phyloP scores from a whole-genome alignment of 1,284 basidiomycete species.

The Bondarzewia mesenterica region DNA sequence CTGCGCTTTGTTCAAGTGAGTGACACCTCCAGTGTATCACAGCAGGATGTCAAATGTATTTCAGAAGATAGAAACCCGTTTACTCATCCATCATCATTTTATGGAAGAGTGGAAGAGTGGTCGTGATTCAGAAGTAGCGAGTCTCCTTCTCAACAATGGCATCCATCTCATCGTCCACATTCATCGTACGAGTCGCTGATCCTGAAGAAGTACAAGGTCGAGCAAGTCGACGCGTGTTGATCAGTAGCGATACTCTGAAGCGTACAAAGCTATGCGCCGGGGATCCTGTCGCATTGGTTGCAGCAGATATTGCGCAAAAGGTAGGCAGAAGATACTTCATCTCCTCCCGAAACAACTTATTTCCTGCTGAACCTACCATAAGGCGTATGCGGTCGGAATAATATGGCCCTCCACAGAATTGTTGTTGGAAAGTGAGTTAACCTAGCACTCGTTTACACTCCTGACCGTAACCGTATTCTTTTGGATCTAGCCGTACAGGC shows the following conservation, averaged over 20 bases:
- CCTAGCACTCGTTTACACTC: not conserved
- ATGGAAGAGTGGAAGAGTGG: too few species aligned
- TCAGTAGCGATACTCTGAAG: constrained; percentile 62
- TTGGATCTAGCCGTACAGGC: constrained; percentile 38
- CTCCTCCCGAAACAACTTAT: not conserved
- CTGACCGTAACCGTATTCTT: not conserved
- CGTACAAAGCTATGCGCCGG: constrained; percentile 57
- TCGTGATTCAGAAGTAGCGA: too few species aligned
- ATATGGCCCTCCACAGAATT: constrained; percentile 64
- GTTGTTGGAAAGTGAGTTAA: constrained; percentile 43
- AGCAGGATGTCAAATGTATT: too few species aligned
- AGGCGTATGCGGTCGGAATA: constrained; percentile 58
- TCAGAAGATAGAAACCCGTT: too few species aligned
- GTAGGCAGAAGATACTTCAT: constrained; percentile 12
- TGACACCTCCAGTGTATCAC: too few species aligned
- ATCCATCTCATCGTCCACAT: constrained; percentile 25
- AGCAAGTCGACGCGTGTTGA: constrained; percentile 52
- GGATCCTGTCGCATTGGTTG: constrained; percentile 55
- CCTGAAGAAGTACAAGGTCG: constrained; percentile 35
- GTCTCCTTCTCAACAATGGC: too few species aligned
- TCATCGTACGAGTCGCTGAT: constrained; percentile 33
- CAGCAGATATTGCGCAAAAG: constrained; percentile 18
- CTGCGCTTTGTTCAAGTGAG: too few species aligned
- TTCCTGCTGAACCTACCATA: constrained; percentile 7
- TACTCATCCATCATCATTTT: too few species aligned